Evolutionary conservation across 2,329 filamentous ascomycete genomes (phyloP), one percentile per base, ranked within the genome.

Genomic region (Microdochium paspali): DNA sequence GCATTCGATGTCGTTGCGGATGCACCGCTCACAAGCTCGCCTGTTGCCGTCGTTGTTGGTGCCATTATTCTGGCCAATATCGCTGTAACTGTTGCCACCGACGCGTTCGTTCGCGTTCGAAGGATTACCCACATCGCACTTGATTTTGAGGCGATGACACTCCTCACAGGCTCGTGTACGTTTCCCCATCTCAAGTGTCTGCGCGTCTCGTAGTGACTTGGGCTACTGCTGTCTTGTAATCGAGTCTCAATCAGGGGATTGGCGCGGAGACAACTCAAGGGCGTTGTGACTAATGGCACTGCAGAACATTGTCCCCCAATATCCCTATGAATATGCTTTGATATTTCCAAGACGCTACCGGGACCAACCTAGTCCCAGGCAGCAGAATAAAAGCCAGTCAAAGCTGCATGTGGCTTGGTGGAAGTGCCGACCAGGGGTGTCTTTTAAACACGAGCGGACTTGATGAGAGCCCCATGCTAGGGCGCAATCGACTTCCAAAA

Each of bases 1-100:
- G 9, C 85, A 87, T 69, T 95, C 88, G 53, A 95, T 91, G 70
- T 94, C 94, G 72, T 85, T 89, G 71, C 95, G 90, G 46, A 96
- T 51, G 45, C 50, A 40, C 4, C 35, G 73, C 70, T 95, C 90
- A 10, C 89, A 85, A 10, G 95, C 90, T 46, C 89, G 77, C 54
- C 81, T 91, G 62, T 95, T 7, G 18, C 35, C 23, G 18, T 90
- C 47, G 87, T 90, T 72, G 95, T 95, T 72, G 91, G 94, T 70
- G 91, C 87, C 40, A 90, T 76, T 67, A 94, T 95, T 35, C 88
- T 64, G 25, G 73, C 79, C 13, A 77, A 87, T 52, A 82, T 79
- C 1, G 88, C 94, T 51, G 90, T 74, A 73, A 31, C 89, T 73
- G n/a, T 82, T 80, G 2, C 88, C 86, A 67, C 94, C 95, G 46